Conservation (phyloP, 371 early-diverging fungal species). For the Mucor saturninus region DNA sequence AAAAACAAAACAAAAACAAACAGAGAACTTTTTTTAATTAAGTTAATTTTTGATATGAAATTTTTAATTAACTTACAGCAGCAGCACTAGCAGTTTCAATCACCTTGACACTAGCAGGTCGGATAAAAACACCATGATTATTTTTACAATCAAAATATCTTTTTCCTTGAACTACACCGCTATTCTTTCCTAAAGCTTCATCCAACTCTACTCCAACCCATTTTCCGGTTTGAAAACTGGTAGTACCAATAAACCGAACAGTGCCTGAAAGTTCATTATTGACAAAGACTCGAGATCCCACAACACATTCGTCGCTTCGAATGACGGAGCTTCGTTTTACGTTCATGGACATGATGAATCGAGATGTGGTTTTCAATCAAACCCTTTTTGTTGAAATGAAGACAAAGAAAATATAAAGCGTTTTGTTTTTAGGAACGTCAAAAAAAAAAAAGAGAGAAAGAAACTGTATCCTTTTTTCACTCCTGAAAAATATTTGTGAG, state of each 20-base stretch:
- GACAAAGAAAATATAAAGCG: too few species aligned
- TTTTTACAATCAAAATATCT: conserved; percentile 78
- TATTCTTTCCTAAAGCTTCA: conserved; percentile 70
- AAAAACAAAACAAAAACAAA: not conserved
- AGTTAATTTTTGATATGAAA: not conserved
- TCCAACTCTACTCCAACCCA: conserved; percentile 81
- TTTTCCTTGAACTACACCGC: conserved; percentile 70
- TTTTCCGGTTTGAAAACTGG: conserved; percentile 67
- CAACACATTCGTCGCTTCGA: conserved; percentile 24
- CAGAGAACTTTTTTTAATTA: not conserved
- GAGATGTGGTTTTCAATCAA: not conserved
- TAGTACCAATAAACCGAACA: conserved; percentile 65
- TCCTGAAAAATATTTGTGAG: too few species aligned
- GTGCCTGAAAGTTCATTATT: conserved; percentile 61
- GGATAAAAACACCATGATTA: conserved; percentile 76
- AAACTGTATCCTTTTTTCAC: too few species aligned
- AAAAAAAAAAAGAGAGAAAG: too few species aligned
- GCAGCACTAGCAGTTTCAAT: not conserved
- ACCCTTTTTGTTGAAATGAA: too few species aligned
- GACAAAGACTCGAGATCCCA: conserved; percentile 61
- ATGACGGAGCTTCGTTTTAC: conserved; percentile 17
- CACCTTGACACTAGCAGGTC: conserved; percentile 63
- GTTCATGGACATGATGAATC: conserved; percentile 2
- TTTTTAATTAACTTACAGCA: too few species aligned
- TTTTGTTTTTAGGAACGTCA: too few species aligned